A percentile compares a stretch with the other conserved stretches of the same genome.
These are phyloP conservation scores for Penstemon davidsonii DNA, from an alignment of 257 asterid genomes.

Conservation along the genomic window DNA sequence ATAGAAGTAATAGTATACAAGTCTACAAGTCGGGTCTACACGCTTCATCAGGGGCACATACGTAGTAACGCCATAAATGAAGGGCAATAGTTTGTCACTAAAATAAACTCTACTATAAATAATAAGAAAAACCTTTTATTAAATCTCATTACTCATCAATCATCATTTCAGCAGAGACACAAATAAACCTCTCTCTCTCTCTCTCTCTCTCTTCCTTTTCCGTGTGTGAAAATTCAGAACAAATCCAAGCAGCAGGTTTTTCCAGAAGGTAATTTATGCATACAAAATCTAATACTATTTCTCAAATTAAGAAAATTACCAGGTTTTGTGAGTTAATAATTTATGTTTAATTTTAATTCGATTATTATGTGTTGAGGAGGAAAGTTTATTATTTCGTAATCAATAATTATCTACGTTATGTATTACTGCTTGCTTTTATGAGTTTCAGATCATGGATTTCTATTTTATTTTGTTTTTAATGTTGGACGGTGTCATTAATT, in stretches of 20 bases:
- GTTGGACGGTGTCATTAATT: not conserved
- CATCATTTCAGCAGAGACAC: no score
- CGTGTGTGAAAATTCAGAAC: not conserved
- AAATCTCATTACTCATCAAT: no score
- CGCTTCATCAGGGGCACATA: constrained; percentile 38
- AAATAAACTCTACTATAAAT: constrained; percentile 20
- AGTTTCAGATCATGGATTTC: constrained; percentile 1
- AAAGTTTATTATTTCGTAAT: not conserved
- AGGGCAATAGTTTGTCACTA: constrained; percentile 23
- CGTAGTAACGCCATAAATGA: constrained; percentile 18
- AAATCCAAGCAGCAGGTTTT: not conserved
- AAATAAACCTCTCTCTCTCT: not conserved
- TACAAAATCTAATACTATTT: not conserved
- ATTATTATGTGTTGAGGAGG: not conserved
- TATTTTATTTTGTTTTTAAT: not conserved
- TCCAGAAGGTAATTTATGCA: constrained; percentile 10
- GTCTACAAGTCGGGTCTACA: constrained; percentile 20
- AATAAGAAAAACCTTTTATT: not conserved
- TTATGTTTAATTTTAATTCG: not conserved
- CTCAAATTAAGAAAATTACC: no score
- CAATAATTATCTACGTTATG: not conserved
- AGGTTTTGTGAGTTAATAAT: not conserved
- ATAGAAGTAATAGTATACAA: not conserved
- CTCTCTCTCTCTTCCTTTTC: not conserved
- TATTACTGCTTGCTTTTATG: not conserved